Conservation (phyloP, 2,329 filamentous ascomycete genomes). For the Bimuria novae-zelandiae region DNA sequence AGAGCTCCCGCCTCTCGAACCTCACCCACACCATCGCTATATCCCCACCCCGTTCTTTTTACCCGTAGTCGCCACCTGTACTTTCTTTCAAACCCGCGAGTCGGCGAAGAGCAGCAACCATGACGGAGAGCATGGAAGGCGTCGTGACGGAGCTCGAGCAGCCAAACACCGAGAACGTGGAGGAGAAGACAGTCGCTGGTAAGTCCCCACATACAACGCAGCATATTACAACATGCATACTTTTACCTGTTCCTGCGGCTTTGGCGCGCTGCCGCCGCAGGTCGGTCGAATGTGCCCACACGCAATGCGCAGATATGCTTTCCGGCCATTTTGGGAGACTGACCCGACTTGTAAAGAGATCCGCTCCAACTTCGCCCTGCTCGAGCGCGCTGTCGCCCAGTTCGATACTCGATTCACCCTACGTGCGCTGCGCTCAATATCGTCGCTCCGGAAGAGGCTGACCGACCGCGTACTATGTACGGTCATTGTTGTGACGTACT, state of each 20-base stretch:
- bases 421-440: slow-evolving; percentile 91
- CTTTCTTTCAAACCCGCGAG: slow-evolving; percentile 18
- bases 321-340: slow-evolving; percentile 22
- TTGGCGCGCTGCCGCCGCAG: slow-evolving; percentile 23
- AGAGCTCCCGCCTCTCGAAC: slow-evolving; percentile 19
- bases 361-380: slow-evolving; percentile 87
- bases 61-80: slow-evolving; percentile 17
- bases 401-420: slow-evolving; percentile 97
- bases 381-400: slow-evolving; percentile 88
- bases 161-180: slow-evolving; percentile 47
- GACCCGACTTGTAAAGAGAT: slow-evolving; percentile 69
- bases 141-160: slow-evolving; percentile 49
- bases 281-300: slow-evolving; percentile 34
- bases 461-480: slow-evolving; percentile 79
- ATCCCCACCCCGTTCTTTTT: slow-evolving; percentile 13
- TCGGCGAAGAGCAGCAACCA: slow-evolving; percentile 33
- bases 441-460: slow-evolving; percentile 89
- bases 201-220: slow-evolving; percentile 22
- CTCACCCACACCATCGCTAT: slow-evolving; percentile 23
- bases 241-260: slow-evolving; percentile 28
- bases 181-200: slow-evolving; percentile 48
- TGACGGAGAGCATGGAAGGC: slow-evolving; percentile 58
- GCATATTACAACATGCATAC: slow-evolving; percentile 24
- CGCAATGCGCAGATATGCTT: slow-evolving; percentile 22
- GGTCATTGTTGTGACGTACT: slow-evolving; percentile 80